Conservation (phyloP, 2,329 filamentous ascomycete species). For the Epichloe hybrida region DNA sequence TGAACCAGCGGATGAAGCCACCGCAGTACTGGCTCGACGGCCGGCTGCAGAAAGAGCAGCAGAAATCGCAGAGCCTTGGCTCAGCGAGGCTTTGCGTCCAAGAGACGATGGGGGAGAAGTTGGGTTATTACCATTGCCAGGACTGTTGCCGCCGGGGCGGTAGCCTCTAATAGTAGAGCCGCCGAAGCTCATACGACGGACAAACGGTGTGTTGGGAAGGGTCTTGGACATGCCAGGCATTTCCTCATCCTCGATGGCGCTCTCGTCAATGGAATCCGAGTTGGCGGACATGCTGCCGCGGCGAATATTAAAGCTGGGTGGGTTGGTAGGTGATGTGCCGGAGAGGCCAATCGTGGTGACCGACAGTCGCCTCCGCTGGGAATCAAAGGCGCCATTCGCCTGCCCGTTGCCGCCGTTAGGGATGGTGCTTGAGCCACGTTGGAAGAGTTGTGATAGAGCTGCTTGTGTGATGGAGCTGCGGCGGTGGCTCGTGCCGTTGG, state of each 20-base stretch:
- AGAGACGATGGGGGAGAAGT: conserved; percentile 24
- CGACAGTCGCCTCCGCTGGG: conserved; percentile 56
- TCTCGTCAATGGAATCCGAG: conserved; percentile 56
- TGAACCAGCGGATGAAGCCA: conserved; percentile 21
- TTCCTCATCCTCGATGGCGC: conserved; percentile 57
- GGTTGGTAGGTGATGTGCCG: conserved; percentile 50
- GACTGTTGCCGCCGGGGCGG: conserved; percentile 37
- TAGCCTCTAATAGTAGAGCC: conserved; percentile 55
- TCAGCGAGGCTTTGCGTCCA: conserved; percentile 18
- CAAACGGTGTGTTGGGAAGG: conserved; percentile 59
- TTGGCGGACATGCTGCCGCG: conserved; percentile 59
- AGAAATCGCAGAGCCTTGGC: conserved; percentile 18
- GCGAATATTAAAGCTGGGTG: conserved; percentile 38
- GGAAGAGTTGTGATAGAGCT: conserved; percentile 45
- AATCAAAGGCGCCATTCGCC: conserved; percentile 33
- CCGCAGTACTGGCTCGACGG: conserved; percentile 23
- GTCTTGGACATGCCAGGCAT: conserved; percentile 36
- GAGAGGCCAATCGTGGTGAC: conserved; percentile 63
- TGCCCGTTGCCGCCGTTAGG: conserved; percentile 24
- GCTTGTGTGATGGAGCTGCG: conserved; percentile 44
- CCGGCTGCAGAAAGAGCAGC: conserved; percentile 21
- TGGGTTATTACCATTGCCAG: conserved; percentile 50
- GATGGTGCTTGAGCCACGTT: conserved; percentile 38
- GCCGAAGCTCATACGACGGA: conserved; percentile 80
- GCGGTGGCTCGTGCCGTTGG: conserved; percentile 29